phyloP scores from a whole-genome alignment of 495 filamentous ascomycete genomes.

The Hamigera avellanea region DNA sequence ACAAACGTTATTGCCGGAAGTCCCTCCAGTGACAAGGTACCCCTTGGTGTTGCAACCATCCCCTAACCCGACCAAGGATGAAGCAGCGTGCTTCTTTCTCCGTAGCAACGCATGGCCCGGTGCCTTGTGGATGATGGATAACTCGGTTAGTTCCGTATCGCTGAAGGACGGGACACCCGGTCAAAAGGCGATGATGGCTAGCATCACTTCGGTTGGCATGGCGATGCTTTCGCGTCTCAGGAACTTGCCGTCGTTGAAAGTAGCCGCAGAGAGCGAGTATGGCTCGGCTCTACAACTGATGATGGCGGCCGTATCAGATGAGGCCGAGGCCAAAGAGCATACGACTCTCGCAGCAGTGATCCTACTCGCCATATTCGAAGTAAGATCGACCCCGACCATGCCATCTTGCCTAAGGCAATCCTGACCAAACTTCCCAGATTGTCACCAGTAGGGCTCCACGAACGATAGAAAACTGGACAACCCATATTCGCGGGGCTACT shows the following conservation, averaged over 20 bases:
- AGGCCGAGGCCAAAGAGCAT: slow-evolving; percentile 45
- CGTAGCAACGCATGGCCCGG: slow-evolving; percentile 28
- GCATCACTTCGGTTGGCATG: slow-evolving; percentile 37
- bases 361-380: slow-evolving; percentile 41
- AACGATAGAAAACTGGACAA: slow-evolving; percentile 42
- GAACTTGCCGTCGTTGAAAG: slow-evolving; percentile 19
- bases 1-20: no score
- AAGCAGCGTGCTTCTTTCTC: slow-evolving; percentile 34
- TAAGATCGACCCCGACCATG: slow-evolving; percentile 9
- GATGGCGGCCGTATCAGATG: slow-evolving; percentile 41
- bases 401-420: not conserved
- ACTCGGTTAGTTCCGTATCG: slow-evolving; percentile 13
- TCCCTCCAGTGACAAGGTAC: no score
- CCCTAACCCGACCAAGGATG: slow-evolving; percentile 15
- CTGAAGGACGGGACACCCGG: slow-evolving; percentile 10
- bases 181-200: slow-evolving; percentile 28
- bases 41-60: not conserved
- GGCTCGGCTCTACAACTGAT: slow-evolving; percentile 33
- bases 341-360: slow-evolving; percentile 50
- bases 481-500: slow-evolving; percentile 48
- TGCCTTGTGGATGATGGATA: slow-evolving; percentile 18
- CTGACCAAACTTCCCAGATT: slow-evolving; percentile 21
- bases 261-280: slow-evolving; percentile 35
- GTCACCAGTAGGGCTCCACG: slow-evolving; percentile 34
- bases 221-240: slow-evolving; percentile 37